phyloP scores from a whole-genome alignment of 148 eudicot species.

The Agrostemma githago region DNA sequence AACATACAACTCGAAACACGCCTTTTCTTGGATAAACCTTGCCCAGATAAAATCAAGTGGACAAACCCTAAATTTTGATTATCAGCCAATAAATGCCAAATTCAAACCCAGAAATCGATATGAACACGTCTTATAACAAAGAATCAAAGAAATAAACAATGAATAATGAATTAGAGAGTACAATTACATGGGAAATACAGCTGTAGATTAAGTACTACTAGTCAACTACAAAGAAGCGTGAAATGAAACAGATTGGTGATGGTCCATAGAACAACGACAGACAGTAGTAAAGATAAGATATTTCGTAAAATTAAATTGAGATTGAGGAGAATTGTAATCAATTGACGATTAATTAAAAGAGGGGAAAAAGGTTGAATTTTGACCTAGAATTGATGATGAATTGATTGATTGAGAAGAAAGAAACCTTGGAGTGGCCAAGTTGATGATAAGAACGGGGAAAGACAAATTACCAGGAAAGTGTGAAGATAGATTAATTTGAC shows the following conservation, averaged over 20 bases:
- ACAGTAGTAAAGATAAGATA: background rate
- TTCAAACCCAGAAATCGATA: background rate
- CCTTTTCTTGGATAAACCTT: background rate
- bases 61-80: background rate
- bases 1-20: background rate
- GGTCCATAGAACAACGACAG: background rate
- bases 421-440: no score
- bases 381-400: background rate
- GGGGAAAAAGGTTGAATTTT: background rate
- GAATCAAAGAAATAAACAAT: background rate
- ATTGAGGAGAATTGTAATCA: background rate
- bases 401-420: background rate
- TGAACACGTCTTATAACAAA: constrained; percentile 9
- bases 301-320: background rate
- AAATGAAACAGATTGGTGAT: background rate
- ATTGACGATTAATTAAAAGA: background rate
- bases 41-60: background rate
- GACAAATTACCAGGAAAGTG: background rate
- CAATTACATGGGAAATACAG: background rate
- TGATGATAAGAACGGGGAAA: background rate
- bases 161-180: background rate
- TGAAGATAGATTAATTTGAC: no score
- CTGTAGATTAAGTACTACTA: background rate
- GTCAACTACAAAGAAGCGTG: background rate
- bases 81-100: background rate